These are phyloP conservation scores for Mycena rebaudengoi DNA, from an alignment of 768 basidiomycete genomes.

Conservation along the genomic window DNA sequence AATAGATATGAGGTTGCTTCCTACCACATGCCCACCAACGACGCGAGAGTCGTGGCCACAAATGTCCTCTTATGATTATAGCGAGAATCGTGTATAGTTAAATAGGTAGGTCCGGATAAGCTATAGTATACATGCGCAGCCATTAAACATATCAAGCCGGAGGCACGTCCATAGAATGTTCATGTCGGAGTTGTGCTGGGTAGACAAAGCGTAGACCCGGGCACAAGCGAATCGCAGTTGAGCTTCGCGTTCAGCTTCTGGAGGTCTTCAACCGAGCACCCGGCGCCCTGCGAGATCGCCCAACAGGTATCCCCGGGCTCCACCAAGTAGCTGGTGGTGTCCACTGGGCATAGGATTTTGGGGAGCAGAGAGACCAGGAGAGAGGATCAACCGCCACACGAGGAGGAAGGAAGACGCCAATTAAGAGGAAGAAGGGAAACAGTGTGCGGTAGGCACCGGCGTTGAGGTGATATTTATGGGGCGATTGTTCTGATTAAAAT, in stretches of 20 bases:
- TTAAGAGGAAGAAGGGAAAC: constrained; percentile 77
- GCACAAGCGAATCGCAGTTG: constrained; percentile 65
- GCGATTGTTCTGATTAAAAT: constrained; percentile 32
- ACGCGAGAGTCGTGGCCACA: too few relatives aligned
- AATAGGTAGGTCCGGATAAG: too few relatives aligned
- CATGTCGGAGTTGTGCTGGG: constrained; percentile 42
- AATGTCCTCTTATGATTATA: too few relatives aligned
- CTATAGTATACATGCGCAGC: too few relatives aligned
- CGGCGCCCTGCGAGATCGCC: constrained; percentile 61
- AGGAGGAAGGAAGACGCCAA: constrained; percentile 69
- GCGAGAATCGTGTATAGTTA: too few relatives aligned
- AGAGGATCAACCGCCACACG: constrained; percentile 66
- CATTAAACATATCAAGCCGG: too few relatives aligned
- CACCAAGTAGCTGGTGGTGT: constrained; percentile 55
- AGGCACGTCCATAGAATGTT: too few relatives aligned
- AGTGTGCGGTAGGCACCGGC: constrained; percentile 65
- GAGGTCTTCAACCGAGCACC: constrained; percentile 60
- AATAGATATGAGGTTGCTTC: too few relatives aligned
- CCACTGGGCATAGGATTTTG: constrained; percentile 46
- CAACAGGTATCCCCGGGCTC: constrained; percentile 73
- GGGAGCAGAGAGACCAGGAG: constrained; percentile 49
- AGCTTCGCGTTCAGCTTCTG: constrained; percentile 60
- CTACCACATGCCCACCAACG: too few relatives aligned
- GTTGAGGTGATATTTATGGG: constrained; percentile 43
- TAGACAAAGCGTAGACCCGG: constrained; percentile 68